These are phyloP conservation scores for Colletotrichum sp. DNA, from an alignment of 2,329 filamentous ascomycete genomes.

Conservation along the genomic window DNA sequence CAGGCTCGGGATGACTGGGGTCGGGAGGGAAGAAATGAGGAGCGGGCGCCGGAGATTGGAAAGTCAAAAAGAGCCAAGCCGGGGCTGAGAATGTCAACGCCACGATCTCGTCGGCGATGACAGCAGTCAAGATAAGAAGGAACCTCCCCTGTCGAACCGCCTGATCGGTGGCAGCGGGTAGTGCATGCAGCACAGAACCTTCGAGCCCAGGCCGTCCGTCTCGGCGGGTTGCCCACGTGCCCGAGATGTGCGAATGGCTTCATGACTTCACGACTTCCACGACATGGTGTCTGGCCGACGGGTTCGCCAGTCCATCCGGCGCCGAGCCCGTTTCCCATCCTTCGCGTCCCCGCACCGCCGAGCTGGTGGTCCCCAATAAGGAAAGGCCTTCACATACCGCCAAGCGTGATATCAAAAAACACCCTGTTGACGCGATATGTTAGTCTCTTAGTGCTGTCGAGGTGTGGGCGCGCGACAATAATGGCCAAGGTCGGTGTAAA, in stretches of 20 bases:
- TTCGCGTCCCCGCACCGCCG: not conserved
- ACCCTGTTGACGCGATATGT: constrained; percentile 45
- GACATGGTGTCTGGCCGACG: not conserved
- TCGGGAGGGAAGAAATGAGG: not conserved
- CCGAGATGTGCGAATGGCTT: not conserved
- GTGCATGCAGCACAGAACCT: not conserved
- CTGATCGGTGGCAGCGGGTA: not conserved
- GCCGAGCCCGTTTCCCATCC: not conserved
- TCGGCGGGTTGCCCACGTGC: not conserved
- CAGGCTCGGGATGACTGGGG: not conserved
- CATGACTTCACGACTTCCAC: not conserved
- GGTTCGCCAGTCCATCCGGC: not conserved
- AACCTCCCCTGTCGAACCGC: not conserved
- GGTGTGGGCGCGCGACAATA: not conserved
- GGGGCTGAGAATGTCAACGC: not conserved
- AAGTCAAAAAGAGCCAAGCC: not conserved
- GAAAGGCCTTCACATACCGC: constrained; percentile 57
- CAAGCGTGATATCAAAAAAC: constrained; percentile 81
- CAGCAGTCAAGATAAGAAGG: not conserved
- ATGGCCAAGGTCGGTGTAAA: not conserved
- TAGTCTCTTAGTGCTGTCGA: constrained; percentile 1
- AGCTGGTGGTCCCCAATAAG: constrained; percentile 32
- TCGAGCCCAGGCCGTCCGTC: not conserved
- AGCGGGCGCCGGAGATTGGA: not conserved
- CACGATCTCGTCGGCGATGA: not conserved